Percentiles rank a stretch among this genome's conserved stretches.
These are phyloP conservation scores for Elsinoe perseae DNA, from an alignment of 2,329 filamentous ascomycete species.

Conservation along the genomic window DNA sequence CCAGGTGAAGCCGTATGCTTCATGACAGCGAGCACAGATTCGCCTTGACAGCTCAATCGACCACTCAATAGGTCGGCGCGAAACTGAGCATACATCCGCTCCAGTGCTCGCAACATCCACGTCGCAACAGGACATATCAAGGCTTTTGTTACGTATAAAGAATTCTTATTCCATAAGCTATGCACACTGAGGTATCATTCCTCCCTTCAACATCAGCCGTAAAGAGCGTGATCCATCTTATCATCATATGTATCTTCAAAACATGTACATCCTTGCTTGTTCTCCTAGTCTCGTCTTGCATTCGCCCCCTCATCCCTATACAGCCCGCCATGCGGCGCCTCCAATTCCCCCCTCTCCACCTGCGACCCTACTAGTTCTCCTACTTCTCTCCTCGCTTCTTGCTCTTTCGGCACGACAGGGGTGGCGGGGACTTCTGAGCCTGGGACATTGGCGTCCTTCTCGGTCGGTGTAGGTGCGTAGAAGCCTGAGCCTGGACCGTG, in stretches of 20 bases:
- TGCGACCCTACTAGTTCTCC: not conserved
- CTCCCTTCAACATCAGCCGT: not conserved
- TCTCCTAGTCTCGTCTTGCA: not conserved
- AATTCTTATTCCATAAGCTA: not conserved
- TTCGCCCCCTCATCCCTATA: not conserved
- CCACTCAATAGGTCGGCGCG: no score
- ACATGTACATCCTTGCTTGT: not conserved
- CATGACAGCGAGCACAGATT: no score
- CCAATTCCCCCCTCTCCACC: not conserved
- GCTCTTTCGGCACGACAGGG: not conserved
- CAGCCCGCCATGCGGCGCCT: not conserved
- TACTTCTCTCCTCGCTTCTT: not conserved
- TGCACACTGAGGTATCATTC: not conserved
- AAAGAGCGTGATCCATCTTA: not conserved
- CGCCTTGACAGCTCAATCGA: no score
- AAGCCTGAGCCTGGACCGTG: not conserved
- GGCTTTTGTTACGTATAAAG: not conserved
- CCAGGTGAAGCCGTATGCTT: no score
- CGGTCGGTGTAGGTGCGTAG: conserved; percentile 13
- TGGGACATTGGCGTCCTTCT: conserved; percentile 2
- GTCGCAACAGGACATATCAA: no score
- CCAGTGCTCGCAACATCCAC: no score
- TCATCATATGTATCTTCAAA: not conserved
- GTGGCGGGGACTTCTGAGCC: not conserved
- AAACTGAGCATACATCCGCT: no score